A percentile compares a stretch with the other conserved stretches of the same genome.
Evolutionary conservation across 192 early-diverging fungal genomes (phyloP).

Genomic region (Coemansia sp.): DNA sequence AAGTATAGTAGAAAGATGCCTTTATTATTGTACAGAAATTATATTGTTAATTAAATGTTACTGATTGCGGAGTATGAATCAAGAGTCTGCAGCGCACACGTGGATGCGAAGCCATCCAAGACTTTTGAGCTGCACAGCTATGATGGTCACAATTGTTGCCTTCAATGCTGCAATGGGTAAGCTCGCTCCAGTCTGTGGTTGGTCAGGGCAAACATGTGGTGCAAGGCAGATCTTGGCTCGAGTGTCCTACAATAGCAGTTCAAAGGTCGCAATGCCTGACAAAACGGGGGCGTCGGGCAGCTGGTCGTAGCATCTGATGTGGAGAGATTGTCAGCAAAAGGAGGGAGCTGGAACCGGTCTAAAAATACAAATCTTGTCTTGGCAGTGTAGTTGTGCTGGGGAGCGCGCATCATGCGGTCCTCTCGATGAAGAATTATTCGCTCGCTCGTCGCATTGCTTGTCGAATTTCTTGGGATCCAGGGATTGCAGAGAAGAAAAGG

Average conservation of each 20-base stretch:
- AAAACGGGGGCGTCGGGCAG: background rate
- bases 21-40: background rate
- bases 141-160: constrained; percentile 14
- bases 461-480: too few relatives aligned
- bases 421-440: too few relatives aligned
- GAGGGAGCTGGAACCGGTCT: background rate
- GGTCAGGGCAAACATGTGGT: constrained; percentile 26
- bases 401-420: too few relatives aligned
- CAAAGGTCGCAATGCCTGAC: background rate
- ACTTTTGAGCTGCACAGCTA: background rate
- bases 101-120: constrained; percentile 39
- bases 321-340: background rate
- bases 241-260: background rate
- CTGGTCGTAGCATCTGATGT: background rate
- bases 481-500: too few relatives aligned
- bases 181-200: constrained; percentile 22
- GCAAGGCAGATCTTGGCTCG: constrained; percentile 3
- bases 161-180: constrained; percentile 1
- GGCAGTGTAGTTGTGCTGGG: background rate
- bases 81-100: constrained; percentile 14
- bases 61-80: background rate
- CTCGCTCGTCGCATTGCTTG: too few relatives aligned
- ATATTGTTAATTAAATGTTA: background rate
- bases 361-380: background rate
- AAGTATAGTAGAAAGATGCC: too few relatives aligned